phyloP scores from a whole-genome alignment of 371 early-diverging fungal genomes.

The Actinomortierella ambigua region DNA sequence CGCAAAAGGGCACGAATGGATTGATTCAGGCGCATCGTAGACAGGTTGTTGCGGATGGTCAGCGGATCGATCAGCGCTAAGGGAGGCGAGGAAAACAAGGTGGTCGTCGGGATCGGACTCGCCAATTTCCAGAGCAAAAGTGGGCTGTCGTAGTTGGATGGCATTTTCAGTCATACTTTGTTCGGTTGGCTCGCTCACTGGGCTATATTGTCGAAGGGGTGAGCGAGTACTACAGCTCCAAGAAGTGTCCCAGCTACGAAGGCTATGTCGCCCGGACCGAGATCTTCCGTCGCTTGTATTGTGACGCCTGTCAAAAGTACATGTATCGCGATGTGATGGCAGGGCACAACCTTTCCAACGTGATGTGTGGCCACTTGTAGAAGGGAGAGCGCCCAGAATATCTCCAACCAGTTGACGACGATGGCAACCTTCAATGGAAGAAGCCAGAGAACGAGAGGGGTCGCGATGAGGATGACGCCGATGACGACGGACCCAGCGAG shows the following conservation, averaged over 20 bases:
- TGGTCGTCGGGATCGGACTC: conserved; percentile 8
- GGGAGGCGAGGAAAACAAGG: conserved; percentile 1
- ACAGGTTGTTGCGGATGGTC: conserved; percentile 5
- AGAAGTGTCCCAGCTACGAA: neutral
- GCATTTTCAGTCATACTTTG: conserved; percentile 2
- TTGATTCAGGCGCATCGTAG: conserved; percentile 8
- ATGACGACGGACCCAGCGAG: too few species aligned
- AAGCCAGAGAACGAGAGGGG: too few species aligned
- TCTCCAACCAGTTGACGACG: conserved; percentile 10
- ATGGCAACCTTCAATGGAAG: conserved; percentile 8
- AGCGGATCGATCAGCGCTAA: conserved; percentile 8
- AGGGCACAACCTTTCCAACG: conserved; percentile 10
- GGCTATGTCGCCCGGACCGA: neutral
- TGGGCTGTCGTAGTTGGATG: conserved; percentile 6
- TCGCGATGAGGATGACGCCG: too few species aligned
- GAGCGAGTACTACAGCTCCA: neutral
- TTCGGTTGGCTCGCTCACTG: neutral
- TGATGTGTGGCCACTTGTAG: conserved; percentile 4
- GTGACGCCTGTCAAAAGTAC: neutral
- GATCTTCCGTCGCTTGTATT: conserved; percentile 6
- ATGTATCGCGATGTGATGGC: conserved; percentile 22
- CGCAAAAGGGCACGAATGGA: conserved; percentile 4
- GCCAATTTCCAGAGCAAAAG: conserved; percentile 2
- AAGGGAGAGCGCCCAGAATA: conserved; percentile 13
- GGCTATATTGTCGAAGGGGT: neutral